Evolutionary conservation across 163 green algal species (phyloP).

Genomic region (Coccomyxa subellipsoidea): DNA sequence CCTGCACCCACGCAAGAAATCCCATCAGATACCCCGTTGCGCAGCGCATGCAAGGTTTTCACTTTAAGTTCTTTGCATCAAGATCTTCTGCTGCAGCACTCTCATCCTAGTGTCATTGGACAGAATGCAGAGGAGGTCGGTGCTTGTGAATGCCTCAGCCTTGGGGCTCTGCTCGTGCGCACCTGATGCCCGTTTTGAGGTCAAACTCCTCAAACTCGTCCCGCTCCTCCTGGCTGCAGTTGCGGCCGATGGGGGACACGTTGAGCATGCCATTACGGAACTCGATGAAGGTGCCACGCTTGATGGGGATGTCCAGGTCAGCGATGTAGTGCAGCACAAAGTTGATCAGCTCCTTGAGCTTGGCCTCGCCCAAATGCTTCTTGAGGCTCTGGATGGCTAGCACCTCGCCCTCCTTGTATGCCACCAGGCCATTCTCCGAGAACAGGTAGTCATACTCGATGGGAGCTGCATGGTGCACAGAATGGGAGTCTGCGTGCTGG

Average conservation of each 20-base stretch:
- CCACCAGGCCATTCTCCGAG: conserved; percentile 96
- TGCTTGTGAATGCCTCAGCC: not conserved
- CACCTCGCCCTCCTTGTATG: conserved; percentile 80
- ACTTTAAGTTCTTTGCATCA: too few relatives aligned
- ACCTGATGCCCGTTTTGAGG: conserved; percentile 66
- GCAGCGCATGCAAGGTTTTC: too few relatives aligned
- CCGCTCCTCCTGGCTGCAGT: conserved; percentile 96
- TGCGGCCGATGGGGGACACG: conserved; percentile 94
- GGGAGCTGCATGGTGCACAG: conserved; percentile 46
- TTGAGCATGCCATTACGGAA: conserved; percentile 99
- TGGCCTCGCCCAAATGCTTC: conserved; percentile 86
- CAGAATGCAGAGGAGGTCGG: not conserved
- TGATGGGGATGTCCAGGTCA: conserved; percentile 97
- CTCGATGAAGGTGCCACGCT: conserved; percentile 99
- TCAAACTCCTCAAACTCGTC: conserved; percentile 96
- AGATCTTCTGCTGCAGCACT: too few relatives aligned
- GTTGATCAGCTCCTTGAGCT: conserved; percentile 96
- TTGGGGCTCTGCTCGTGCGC: not conserved
- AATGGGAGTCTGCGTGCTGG: too few relatives aligned
- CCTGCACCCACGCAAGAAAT: conserved; percentile 49
- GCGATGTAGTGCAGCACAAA: conserved; percentile 94
- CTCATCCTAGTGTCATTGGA: too few relatives aligned
- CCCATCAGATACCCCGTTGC: too few relatives aligned
- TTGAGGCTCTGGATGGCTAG: conserved; percentile 66
- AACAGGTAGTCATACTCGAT: conserved; percentile 92